phyloP scores from a whole-genome alignment of 169 alveolate genomes.

The Cryptosporidium viatorum region DNA sequence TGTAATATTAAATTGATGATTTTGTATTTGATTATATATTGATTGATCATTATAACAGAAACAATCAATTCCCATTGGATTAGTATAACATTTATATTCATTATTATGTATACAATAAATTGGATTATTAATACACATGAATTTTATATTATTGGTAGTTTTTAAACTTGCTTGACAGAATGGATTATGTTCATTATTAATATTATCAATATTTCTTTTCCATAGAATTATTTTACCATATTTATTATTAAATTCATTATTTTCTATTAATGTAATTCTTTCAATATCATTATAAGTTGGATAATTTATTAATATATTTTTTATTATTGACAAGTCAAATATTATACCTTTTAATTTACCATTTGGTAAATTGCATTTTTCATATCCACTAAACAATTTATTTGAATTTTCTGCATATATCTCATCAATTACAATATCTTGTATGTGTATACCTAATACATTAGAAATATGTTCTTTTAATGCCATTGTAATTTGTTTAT shows the following conservation, averaged over 20 bases:
- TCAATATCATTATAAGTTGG: conserved; percentile 24
- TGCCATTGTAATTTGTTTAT: conserved; percentile 8
- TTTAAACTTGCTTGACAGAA: conserved; percentile 42
- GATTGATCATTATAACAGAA: conserved; percentile 50
- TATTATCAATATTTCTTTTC: conserved; percentile 1
- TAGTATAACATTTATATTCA: conserved; percentile 46
- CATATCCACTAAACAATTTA: conserved; percentile 7
- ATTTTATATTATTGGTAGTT: conserved; percentile 6
- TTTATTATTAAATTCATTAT: conserved; percentile 13
- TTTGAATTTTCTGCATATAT: conserved; percentile 37
- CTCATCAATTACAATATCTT: conserved; percentile 48
- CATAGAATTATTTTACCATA: conserved; percentile 27
- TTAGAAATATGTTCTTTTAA: conserved; percentile 32
- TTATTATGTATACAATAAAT: conserved; percentile 54
- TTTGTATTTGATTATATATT: background rate
- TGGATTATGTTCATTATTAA: conserved; percentile 24
- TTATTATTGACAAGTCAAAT: conserved; percentile 26
- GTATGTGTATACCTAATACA: conserved; percentile 15
- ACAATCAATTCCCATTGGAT: conserved; percentile 66
- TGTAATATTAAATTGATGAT: background rate
- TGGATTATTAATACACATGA: conserved; percentile 62
- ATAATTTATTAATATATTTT: conserved; percentile 19
- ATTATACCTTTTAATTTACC: conserved; percentile 64
- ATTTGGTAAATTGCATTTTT: conserved; percentile 44
- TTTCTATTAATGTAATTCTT: conserved; percentile 9